phyloP scores from a whole-genome alignment of 2,329 filamentous ascomycete genomes.

The Neophaeococcomyces mojaviensis region DNA sequence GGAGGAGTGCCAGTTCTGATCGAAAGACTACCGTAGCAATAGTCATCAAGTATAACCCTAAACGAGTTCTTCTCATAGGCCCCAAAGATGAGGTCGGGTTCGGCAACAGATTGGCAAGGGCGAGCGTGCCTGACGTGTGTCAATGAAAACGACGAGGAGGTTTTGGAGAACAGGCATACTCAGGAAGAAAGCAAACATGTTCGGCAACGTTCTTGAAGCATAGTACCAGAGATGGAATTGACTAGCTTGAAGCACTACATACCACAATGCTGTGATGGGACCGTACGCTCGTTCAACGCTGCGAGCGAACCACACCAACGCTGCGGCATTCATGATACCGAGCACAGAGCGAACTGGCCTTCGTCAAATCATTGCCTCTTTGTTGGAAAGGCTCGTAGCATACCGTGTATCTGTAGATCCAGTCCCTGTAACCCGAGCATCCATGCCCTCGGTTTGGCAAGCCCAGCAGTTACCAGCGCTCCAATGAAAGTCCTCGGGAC shows the following conservation, averaged over 20 bases:
- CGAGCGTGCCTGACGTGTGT: slow-evolving; percentile 29
- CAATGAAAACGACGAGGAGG: background rate
- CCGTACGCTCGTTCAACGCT: slow-evolving; percentile 64
- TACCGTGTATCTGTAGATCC: slow-evolving; percentile 51
- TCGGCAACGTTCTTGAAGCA: slow-evolving; percentile 81
- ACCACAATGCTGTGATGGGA: slow-evolving; percentile 65
- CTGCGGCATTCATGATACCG: slow-evolving; percentile 65
- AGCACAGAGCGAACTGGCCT: slow-evolving; percentile 62
- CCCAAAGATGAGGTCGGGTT: slow-evolving; percentile 24
- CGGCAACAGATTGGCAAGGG: slow-evolving; percentile 44
- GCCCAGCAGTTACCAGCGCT: slow-evolving; percentile 63
- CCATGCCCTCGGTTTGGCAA: slow-evolving; percentile 60
- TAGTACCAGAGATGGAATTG: slow-evolving; percentile 96
- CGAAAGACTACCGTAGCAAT: slow-evolving; percentile 78
- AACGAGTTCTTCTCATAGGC: slow-evolving; percentile 45
- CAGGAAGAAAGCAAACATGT: slow-evolving; percentile 89
- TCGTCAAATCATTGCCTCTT: background rate
- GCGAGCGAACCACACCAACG: slow-evolving; percentile 58
- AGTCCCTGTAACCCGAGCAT: slow-evolving; percentile 46
- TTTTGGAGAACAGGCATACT: slow-evolving; percentile 49
- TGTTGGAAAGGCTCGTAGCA: slow-evolving; percentile 11
- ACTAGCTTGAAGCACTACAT: slow-evolving; percentile 64
- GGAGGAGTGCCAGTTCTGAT: slow-evolving; percentile 76
- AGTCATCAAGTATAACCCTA: slow-evolving; percentile 68
- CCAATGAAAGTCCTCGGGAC: slow-evolving; percentile 89